Evolutionary conservation across 1,284 basidiomycete genomes (phyloP), one percentile per base, ranked within the genome.

Genomic region (Rhizopogon hawkerae): DNA sequence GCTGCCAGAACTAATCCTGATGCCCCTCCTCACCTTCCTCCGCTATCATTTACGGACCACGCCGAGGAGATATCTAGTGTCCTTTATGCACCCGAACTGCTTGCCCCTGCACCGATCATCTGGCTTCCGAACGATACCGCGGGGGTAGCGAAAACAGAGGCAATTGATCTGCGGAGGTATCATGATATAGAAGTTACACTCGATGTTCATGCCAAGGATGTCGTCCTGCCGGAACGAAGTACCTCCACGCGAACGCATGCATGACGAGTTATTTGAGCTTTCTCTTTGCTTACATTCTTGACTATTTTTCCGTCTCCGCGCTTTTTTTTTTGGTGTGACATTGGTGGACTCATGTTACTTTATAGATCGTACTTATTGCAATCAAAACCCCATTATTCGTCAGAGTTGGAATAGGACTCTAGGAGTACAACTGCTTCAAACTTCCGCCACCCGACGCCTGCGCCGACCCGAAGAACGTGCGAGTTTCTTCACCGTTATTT

Each of bases 121-220:
- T 91, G 88, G 88, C 71, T 91, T 6, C 84, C 85, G 0, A 80
- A 84, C 60, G 87, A 89, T 60, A 69, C 73, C 2, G 78, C 80
- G 14, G 84, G 84, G 14, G 79, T 89, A 21, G 84, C 81, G 8
- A 73, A 74, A 37, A 79, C 81, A 8, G 85, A 88, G 62, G 84
- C 84, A 35, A 70, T 75, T 46, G 85, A 88, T 63, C 67, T 87
- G 53, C 74, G 81, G 59, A 78, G 76, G 56, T 86, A 85, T 60
- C 85, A 88, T 58, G 73, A 78, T 52, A 65, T 88, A 52, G 71
- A 69, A 38, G 81, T 79, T 42, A 80, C 81, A 23, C 67, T 86
- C 14, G 83, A 86, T 62, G 79, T 84, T 35, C 72, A 75, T 43
- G 69, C 78, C n/a, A 74, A 70, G 53, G 76, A 78, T 39, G 80